These are phyloP conservation scores for Allomyces javanicus DNA, from an alignment of 192 early-diverging fungal genomes.

Conservation along the genomic window DNA sequence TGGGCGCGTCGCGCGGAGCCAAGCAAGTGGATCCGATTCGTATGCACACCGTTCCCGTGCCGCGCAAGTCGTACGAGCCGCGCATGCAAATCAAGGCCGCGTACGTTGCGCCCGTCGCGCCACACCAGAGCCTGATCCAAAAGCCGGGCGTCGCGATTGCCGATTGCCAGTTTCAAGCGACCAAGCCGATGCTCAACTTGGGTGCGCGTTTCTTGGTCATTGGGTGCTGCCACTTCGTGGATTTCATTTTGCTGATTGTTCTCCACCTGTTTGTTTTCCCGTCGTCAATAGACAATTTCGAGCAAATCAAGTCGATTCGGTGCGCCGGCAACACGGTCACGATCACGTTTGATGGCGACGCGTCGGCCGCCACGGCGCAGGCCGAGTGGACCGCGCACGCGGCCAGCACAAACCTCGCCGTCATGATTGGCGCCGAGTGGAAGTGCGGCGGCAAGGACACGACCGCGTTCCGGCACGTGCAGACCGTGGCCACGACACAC, in stretches of 20 bases:
- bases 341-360: conserved; percentile 2
- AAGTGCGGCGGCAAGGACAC: conserved; percentile 2
- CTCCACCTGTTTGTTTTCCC: no score
- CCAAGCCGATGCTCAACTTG: no score
- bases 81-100: neutral
- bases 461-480: neutral
- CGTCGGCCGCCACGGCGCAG: neutral
- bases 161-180: no score
- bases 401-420: conserved; percentile 1
- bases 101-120: neutral
- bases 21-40: neutral
- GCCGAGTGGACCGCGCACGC: conserved; percentile 1
- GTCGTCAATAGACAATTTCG: neutral
- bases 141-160: no score
- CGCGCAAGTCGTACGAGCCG: neutral
- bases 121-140: no score
- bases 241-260: no score
- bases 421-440: conserved; percentile 1
- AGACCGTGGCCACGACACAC: neutral
- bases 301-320: neutral
- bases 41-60: neutral
- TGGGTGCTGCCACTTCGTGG: no score
- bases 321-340: conserved; percentile 3
- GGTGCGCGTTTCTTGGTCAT: no score
- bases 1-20: neutral